phyloP scores from a whole-genome alignment of 2,329 filamentous ascomycete genomes.

The Sporothrix brasiliensis region DNA sequence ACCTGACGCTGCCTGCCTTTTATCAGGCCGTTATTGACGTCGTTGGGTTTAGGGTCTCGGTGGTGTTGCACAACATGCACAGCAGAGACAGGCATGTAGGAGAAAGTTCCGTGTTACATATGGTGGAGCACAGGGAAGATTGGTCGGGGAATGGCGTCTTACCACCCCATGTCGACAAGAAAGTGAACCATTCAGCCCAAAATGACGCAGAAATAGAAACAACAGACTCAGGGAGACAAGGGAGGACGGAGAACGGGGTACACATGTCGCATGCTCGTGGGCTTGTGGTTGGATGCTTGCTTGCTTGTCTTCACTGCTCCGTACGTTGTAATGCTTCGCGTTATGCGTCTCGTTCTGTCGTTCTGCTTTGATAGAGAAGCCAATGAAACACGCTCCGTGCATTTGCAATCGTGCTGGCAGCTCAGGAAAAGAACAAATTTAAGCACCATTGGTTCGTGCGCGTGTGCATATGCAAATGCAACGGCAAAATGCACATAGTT shows the following conservation, averaged over 20 bases:
- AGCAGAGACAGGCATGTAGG: background rate
- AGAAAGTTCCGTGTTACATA: constrained; percentile 14
- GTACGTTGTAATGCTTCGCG: background rate
- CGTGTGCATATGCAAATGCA: constrained; percentile 8
- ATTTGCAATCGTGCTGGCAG: background rate
- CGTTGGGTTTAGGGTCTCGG: background rate
- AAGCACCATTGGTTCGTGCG: constrained; percentile 1
- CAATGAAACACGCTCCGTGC: background rate
- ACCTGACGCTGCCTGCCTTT: background rate
- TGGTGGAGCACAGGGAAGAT: too few relatives aligned
- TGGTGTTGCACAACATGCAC: constrained; percentile 6
- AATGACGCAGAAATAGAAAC: constrained; percentile 12
- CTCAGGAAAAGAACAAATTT: background rate
- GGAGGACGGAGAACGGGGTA: background rate
- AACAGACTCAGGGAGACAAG: background rate
- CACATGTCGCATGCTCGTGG: background rate
- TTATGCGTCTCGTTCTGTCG: background rate
- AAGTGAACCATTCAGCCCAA: constrained; percentile 4
- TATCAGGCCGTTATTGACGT: constrained; percentile 3
- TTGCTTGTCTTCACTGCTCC: background rate
- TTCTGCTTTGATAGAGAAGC: background rate
- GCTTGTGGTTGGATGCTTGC: background rate
- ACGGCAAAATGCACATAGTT: background rate
- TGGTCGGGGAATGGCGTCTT: too few relatives aligned
- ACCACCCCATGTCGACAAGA: background rate